Conservation (phyloP, 257 asterid species). For the Gynochthodes officinalis region DNA sequence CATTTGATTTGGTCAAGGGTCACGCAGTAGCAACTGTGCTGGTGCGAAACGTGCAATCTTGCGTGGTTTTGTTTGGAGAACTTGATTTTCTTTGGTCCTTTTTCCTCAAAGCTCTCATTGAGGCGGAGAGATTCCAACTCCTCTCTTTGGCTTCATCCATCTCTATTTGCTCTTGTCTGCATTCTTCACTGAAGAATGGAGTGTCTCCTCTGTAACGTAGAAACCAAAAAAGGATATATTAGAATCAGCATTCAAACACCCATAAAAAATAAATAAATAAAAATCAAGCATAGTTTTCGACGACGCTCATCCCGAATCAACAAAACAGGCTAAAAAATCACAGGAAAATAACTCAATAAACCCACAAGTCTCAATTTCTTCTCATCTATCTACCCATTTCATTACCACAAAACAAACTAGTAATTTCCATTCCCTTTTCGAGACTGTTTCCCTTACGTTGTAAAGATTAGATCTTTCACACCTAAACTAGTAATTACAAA, state of each 20-base stretch:
- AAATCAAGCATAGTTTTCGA: background rate
- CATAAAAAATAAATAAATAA: background rate
- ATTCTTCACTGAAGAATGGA: conserved; percentile 50
- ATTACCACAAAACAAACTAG: too few relatives aligned
- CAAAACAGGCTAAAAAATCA: background rate
- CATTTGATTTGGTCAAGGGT: background rate
- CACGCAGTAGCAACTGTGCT: conserved; percentile 79
- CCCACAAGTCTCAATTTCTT: background rate
- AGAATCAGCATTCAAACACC: background rate
- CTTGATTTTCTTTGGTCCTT: conserved; percentile 49
- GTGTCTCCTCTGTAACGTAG: conserved; percentile 38
- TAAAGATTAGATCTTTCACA: background rate
- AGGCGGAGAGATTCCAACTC: conserved; percentile 30
- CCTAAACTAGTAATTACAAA: background rate
- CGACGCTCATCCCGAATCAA: background rate
- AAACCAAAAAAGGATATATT: background rate
- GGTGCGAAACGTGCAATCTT: conserved; percentile 42
- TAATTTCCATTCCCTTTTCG: background rate
- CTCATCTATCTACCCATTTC: too few relatives aligned
- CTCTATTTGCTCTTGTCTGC: conserved; percentile 50
- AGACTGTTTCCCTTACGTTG: background rate
- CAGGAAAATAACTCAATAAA: too few relatives aligned
- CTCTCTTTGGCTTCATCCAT: conserved; percentile 42
- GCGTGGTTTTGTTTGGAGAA: conserved; percentile 42
- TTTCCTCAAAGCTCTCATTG: conserved; percentile 37